Evolutionary conservation across 164 flowering plant species (phyloP).

Genomic region (Aristolochia contorta): DNA sequence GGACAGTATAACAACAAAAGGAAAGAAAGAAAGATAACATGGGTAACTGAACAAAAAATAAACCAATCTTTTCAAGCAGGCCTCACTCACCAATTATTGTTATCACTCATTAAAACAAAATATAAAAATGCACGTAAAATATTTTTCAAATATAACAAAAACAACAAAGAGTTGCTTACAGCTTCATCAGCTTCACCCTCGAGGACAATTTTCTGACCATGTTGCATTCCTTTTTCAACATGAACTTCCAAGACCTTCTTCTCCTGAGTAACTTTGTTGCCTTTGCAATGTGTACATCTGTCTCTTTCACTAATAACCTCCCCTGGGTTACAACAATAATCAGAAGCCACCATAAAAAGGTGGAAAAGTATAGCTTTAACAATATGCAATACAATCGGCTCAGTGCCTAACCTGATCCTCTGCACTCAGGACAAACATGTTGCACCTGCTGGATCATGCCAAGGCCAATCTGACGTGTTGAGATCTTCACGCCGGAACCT

Average conservation of each 20-base stretch:
- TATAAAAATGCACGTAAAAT: too few species aligned
- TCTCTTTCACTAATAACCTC: conserved; percentile 56
- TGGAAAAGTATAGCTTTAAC: too few species aligned
- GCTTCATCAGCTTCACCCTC: conserved; percentile 65
- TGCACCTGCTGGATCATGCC: conserved; percentile 83
- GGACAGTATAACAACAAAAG: neutral
- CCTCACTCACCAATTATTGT: too few species aligned
- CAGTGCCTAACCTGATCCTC: conserved; percentile 42
- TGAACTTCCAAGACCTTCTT: conserved; percentile 62
- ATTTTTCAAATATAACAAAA: neutral
- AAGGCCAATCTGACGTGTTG: conserved; percentile 48
- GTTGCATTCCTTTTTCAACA: conserved; percentile 73
- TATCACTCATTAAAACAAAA: too few species aligned
- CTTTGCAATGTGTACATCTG: conserved; percentile 51
- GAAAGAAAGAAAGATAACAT: neutral
- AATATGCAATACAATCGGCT: too few species aligned
- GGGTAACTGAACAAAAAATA: neutral
- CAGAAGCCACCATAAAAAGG: too few species aligned
- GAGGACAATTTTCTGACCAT: conserved; percentile 51
- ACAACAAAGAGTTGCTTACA: conserved; percentile 16
- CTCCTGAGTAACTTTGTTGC: conserved; percentile 48
- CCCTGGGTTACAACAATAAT: conserved; percentile 21
- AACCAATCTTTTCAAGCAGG: too few species aligned
- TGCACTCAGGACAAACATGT: conserved; percentile 58
- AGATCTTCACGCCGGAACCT: conserved; percentile 62